Evolutionary conservation across 345 rosid genomes (phyloP), one percentile per base, ranked within the genome.

Genomic region (Zanthoxylum bungeanum): DNA sequence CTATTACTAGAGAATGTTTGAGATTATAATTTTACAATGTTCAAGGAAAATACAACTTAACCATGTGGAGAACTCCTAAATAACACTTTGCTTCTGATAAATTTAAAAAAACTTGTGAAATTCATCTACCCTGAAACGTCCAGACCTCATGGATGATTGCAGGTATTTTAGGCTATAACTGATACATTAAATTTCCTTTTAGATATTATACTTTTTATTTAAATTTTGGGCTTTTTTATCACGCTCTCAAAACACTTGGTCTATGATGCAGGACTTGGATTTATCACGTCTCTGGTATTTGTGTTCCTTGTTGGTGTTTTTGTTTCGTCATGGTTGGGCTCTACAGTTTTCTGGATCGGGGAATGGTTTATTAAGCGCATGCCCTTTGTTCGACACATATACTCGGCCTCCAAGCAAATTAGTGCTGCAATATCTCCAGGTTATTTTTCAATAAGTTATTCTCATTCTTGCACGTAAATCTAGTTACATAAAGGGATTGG

Each of bases 351-450:
- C 83, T 88, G 87, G 79, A 50, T 88, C 66, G 91, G 93, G 61
- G 93, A 88, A 68, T 86, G 91, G 93, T 76, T 88, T 77, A 88
- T 89, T 55, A 84, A 80, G 79, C 77, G 78, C 64, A 87, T 89
- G 94, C 91, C 91, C 28, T 82, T 89, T 58, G 83, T 87, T 36
- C 87, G 72, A 79, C 94, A 89, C 71, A 34, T 89, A 66, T 87
- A 85, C 77, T 87, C 90, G 3, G 91, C 94, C 39, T 87, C 90
- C 58, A 89, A 89, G 73, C 91, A 89, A 75, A 89, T 89, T 24
- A 87, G 91, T 76, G 78, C 91, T 44, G 94, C 91, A 2, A 76
- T 89, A 74, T 87, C 94, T 73, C 90, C 91, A 80, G 94, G 94
- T 89, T 69, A 71, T 25, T 7, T 28, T 27, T 22, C 16, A 24